Percentiles rank a stretch among this genome's conserved stretches.
phyloP scores from a whole-genome alignment of 441 rosid species.

The Corymbia calophylla region DNA sequence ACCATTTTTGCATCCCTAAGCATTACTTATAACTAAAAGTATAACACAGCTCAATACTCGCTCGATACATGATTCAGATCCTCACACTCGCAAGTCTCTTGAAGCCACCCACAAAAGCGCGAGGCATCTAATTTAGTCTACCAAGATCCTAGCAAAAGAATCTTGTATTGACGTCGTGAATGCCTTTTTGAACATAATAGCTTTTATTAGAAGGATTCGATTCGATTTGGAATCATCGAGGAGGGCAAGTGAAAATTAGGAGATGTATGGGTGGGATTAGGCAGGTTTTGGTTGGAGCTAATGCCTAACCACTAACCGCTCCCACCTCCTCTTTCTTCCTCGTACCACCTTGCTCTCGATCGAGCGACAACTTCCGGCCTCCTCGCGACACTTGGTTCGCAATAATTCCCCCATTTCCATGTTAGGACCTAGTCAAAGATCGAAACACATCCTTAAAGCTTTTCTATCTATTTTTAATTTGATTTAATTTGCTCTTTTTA shows the following conservation, averaged over 20 bases:
- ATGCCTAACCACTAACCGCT: not conserved
- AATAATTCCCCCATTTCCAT: not conserved
- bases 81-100: not conserved
- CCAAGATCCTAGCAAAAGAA: rapidly evolving
- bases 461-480: not conserved
- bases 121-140: rapidly evolving
- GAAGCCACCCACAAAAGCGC: not conserved
- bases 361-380: not conserved
- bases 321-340: not conserved
- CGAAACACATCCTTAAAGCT: not conserved
- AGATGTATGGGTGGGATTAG: not conserved
- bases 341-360: not conserved
- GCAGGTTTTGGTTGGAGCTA: not conserved
- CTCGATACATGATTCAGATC: rapidly evolving
- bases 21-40: not conserved
- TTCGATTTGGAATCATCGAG: not conserved
- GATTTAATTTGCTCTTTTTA: not conserved
- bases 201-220: not conserved
- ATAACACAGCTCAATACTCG: not conserved
- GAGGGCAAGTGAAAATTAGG: not conserved
- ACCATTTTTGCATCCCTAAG: not conserved
- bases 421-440: not conserved
- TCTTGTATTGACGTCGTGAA: rapidly evolving
- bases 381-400: not conserved
- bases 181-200: rapidly evolving